Evolutionary conservation across 2,329 filamentous ascomycete genomes (phyloP).

Genomic region (Phaeosphaeriaceae sp.): DNA sequence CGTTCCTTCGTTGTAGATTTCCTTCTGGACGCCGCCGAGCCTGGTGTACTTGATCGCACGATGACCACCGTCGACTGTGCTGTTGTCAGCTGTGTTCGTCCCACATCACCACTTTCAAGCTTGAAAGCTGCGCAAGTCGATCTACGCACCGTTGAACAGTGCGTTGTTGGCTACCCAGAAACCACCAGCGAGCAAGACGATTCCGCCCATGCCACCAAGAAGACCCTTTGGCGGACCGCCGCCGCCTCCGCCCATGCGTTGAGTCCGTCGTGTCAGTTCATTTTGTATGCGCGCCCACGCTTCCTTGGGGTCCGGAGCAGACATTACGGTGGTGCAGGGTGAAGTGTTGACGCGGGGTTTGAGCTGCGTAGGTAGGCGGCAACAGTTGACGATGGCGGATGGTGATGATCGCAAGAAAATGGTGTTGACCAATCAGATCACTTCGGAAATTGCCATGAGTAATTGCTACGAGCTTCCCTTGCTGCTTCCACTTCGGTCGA

Average conservation of each 20-base stretch:
- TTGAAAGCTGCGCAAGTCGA: neutral
- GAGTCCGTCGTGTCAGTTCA: slow-evolving; percentile 58
- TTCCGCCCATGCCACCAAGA: slow-evolving; percentile 61
- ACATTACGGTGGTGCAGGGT: slow-evolving; percentile 32
- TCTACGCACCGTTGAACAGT: slow-evolving; percentile 69
- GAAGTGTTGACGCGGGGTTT: slow-evolving; percentile 41
- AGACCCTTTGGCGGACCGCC: slow-evolving; percentile 59
- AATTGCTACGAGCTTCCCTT: slow-evolving; percentile 8
- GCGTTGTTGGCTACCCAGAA: slow-evolving; percentile 66
- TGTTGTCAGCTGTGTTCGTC: slow-evolving; percentile 24
- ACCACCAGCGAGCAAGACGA: slow-evolving; percentile 63
- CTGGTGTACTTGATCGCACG: slow-evolving; percentile 98
- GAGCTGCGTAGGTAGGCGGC: slow-evolving; percentile 34
- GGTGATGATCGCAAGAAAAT: slow-evolving; percentile 38
- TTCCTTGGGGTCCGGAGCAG: slow-evolving; percentile 65
- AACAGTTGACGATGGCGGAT: slow-evolving; percentile 16
- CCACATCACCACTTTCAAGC: neutral
- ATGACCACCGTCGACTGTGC: slow-evolving; percentile 90
- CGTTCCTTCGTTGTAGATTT: slow-evolving; percentile 98
- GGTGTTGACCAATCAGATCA: slow-evolving; percentile 34
- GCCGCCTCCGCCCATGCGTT: slow-evolving; percentile 57
- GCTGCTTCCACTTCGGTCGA: slow-evolving; percentile 12
- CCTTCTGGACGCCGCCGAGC: slow-evolving; percentile 89
- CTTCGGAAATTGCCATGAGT: slow-evolving; percentile 11
- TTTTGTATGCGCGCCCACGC: slow-evolving; percentile 71